These are phyloP conservation scores for Helianthus annuus DNA, from an alignment of 129 eudicot species.

Conservation along the genomic window HanXRQr2.0-SUNRISE NC_035436.2:84872747-84873246, in stretches of 20 bases:
- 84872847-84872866: too few species aligned
- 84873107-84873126: conserved; percentile 71
- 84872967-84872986: too few species aligned
- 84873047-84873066: not conserved
- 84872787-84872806: not conserved
- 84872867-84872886: too few species aligned
- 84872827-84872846: too few species aligned
- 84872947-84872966: too few species aligned
- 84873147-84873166: conserved; percentile 92
- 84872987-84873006: too few species aligned
- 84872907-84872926: too few species aligned
- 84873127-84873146: conserved; percentile 84
- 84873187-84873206: conserved; percentile 68
- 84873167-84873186: conserved; percentile 87
- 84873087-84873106: conserved; percentile 59
- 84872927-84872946: too few species aligned
- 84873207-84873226: conserved; percentile 48
- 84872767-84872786: not conserved
- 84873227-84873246: not conserved
- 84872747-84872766: not conserved
- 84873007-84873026: too few species aligned
- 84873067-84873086: not conserved
- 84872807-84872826: not conserved
- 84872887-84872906: too few species aligned
- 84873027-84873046: too few species aligned